These are phyloP conservation scores for Penicillium antarcticum DNA, from an alignment of 495 filamentous ascomycete species.

Conservation along the genomic window DNA sequence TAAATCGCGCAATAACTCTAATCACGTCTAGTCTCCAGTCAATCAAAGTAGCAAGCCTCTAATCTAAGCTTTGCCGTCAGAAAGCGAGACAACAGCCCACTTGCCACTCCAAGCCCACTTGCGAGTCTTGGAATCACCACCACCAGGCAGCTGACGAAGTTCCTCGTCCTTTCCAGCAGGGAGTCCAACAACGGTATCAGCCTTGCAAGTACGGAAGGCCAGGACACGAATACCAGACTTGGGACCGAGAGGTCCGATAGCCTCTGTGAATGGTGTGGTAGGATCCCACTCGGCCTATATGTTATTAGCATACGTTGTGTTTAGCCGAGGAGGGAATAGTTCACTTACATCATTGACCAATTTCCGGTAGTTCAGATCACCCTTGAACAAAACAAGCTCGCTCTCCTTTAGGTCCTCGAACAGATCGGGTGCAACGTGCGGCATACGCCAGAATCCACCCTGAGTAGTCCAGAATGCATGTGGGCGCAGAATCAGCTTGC, in stretches of 20 bases:
- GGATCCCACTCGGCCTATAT: slow-evolving; percentile 76
- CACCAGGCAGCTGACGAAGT: slow-evolving; percentile 62
- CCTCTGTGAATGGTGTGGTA: slow-evolving; percentile 78
- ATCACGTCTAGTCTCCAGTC: too few relatives aligned
- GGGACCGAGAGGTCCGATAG: slow-evolving; percentile 82
- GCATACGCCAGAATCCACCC: slow-evolving; percentile 83
- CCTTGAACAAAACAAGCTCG: slow-evolving; percentile 95
- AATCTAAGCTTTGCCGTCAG: slow-evolving; percentile 57
- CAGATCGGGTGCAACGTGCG: slow-evolving; percentile 60
- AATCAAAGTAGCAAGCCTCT: too few relatives aligned
- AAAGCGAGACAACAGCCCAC: slow-evolving; percentile 93
- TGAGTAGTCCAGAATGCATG: slow-evolving; percentile 88
- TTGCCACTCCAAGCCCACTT: slow-evolving; percentile 98
- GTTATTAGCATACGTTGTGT: slow-evolving; percentile 10
- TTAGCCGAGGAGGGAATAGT: neutral
- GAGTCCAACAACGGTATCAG: slow-evolving; percentile 92
- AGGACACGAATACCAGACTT: slow-evolving; percentile 77
- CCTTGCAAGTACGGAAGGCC: slow-evolving; percentile 90
- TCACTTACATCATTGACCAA: slow-evolving; percentile 78
- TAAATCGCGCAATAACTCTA: too few relatives aligned
- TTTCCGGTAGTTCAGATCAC: slow-evolving; percentile 94
- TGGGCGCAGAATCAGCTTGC: slow-evolving; percentile 72
- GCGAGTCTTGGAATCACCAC: slow-evolving; percentile 64
- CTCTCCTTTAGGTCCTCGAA: slow-evolving; percentile 75
- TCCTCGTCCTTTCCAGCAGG: slow-evolving; percentile 75